A percentile compares a stretch with the other conserved stretches of the same genome.
Evolutionary conservation across 1,139 yeast genomes (phyloP).

Genomic region (Chernovozyma aurita): DNA sequence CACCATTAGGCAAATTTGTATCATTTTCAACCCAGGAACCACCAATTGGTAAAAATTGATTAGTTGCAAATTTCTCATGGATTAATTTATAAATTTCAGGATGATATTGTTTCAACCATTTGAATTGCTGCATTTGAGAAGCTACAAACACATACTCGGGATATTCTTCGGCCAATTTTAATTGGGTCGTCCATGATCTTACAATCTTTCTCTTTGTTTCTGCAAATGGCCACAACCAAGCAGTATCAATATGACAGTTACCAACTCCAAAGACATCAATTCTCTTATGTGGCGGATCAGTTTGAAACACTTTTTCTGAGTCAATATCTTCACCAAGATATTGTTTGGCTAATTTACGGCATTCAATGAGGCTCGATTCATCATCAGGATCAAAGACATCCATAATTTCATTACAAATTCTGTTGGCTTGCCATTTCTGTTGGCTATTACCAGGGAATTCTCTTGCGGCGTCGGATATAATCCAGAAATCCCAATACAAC

Average conservation of each 20-base stretch:
- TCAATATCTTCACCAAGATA: constrained; percentile 65
- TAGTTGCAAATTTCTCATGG: constrained; percentile 61
- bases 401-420: constrained; percentile 75
- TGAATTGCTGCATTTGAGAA: constrained; percentile 92
- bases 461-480: constrained; percentile 85
- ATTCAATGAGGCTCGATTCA: constrained; percentile 43
- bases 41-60: constrained; percentile 85
- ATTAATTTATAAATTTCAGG: constrained; percentile 70
- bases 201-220: constrained; percentile 90
- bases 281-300: constrained; percentile 17
- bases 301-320: constrained; percentile 55
- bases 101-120: constrained; percentile 83
- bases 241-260: constrained; percentile 95
- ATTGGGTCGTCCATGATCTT: constrained; percentile 93
- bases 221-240: constrained; percentile 98
- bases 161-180: constrained; percentile 75
- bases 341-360: constrained; percentile 63
- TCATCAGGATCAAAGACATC: constrained; percentile 67
- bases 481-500: constrained; percentile 77
- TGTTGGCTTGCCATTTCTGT: constrained; percentile 83
- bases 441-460: constrained; percentile 67
- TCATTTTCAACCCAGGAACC: constrained; percentile 99
- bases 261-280: constrained; percentile 76
- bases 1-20: constrained; percentile 91
- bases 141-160: constrained; percentile 95